Evolutionary conservation across 352 stramenopile genomes (phyloP), one percentile per base, ranked within the genome.

Genomic region (Pythium brachiatum): DNA sequence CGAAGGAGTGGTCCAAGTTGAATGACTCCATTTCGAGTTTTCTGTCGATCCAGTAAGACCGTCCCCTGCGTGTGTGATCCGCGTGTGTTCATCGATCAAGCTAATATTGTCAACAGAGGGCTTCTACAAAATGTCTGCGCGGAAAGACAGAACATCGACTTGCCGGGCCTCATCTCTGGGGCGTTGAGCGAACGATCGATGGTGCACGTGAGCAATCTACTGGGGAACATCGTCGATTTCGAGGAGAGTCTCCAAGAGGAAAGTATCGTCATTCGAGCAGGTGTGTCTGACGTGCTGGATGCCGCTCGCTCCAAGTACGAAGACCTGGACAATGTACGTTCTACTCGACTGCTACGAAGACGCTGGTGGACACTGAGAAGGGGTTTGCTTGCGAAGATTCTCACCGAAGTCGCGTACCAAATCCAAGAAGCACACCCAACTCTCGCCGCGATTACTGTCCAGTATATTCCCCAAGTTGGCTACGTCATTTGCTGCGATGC

Each of bases 401-500:
- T 96, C 56, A 87, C 80, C 3, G 86, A 96, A 64, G 76, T 96
- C 39, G 81, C 85, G 7, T 88, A 89, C 62, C 81, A 92, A 61
- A 82, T 94, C 25, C 79, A 91, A 79, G 81, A 94, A 59, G 65
- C 73, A 21, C 86, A 92, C 52, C 71, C 87, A 26, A 74, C 69
- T 50, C 63, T 94, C 32, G 83, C 79, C 3, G 85, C 81, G 4
- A 91, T 94, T 36, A 91, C 82, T 15, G 79, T 94, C 27, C 81
- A 94, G 60, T 96, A 93, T 55, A 92, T 94, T 46, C 86, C 87
- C 58, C 87, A 92, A 81, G 79, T 94, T 32, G 87, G 87, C 12
- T 96, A 94, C 67, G 85, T 93, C 15, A 84, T 95, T 29, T 90
- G 79, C 54, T 93, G 83, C 47, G 79, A 92, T 59, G 78, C 81